Evolutionary conservation across 805 yeast genomes (phyloP).

Genomic region (Kluyveromyces nonfermentans): DNA sequence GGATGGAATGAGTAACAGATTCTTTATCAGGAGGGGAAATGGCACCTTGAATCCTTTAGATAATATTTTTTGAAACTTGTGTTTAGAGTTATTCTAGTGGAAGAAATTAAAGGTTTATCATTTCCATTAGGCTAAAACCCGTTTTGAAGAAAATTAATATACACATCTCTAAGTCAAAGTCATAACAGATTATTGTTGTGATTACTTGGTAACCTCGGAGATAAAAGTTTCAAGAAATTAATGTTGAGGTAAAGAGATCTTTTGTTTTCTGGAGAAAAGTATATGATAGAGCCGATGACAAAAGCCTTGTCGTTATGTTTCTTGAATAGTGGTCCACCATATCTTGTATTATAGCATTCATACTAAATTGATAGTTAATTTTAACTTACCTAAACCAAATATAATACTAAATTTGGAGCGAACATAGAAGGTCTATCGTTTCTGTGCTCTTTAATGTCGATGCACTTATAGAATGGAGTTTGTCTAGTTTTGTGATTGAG

Average conservation of each 20-base stretch:
- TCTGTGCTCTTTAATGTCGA: slow-evolving; percentile 43
- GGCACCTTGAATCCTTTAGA: slow-evolving; percentile 11
- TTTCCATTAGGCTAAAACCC: slow-evolving; percentile 4
- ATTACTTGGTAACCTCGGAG: slow-evolving; percentile 40
- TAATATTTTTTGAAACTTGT: slow-evolving; percentile 8
- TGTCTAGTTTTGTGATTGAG: slow-evolving; percentile 8
- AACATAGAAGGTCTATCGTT: slow-evolving; percentile 49
- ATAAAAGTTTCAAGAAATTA: slow-evolving; percentile 33
- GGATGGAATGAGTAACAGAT: slow-evolving; percentile 43
- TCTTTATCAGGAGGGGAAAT: background rate
- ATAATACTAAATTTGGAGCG: slow-evolving; percentile 61
- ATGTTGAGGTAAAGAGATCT: slow-evolving; percentile 35
- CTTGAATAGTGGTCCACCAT: slow-evolving; percentile 25
- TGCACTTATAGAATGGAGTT: slow-evolving; percentile 13
- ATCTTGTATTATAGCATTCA: slow-evolving; percentile 37
- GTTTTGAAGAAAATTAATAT: slow-evolving; percentile 51
- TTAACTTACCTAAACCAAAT: slow-evolving; percentile 47
- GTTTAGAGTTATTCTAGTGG: slow-evolving; percentile 8
- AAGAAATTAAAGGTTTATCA: slow-evolving; percentile 6
- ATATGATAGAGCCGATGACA: slow-evolving; percentile 6
- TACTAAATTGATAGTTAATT: slow-evolving; percentile 51
- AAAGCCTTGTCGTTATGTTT: slow-evolving; percentile 7
- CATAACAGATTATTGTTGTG: slow-evolving; percentile 34
- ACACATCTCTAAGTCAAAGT: slow-evolving; percentile 50
- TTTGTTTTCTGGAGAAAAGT: slow-evolving; percentile 7